Conservation (phyloP, 1,284 basidiomycete species). For the Ustilago vetiveriae region DNA sequence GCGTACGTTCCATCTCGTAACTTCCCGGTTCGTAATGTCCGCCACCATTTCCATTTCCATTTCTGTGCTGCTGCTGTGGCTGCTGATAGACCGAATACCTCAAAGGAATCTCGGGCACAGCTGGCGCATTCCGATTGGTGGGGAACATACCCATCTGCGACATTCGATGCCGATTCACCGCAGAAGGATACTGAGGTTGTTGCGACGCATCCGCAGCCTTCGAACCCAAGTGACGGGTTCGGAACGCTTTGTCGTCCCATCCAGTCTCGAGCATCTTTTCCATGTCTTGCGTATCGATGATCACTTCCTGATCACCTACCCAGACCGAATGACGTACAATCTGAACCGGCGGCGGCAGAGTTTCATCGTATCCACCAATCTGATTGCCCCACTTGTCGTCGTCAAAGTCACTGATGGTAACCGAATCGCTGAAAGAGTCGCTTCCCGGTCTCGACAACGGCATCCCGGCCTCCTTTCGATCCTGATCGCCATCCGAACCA, state of each 20-base stretch:
- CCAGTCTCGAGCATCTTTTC: constrained; percentile 61
- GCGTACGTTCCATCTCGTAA: constrained; percentile 47
- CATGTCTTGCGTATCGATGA: constrained; percentile 57
- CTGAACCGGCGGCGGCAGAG: constrained; percentile 55
- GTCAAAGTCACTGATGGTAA: constrained; percentile 70
- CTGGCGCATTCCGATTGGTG: constrained; percentile 18
- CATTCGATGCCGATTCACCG: constrained; percentile 29
- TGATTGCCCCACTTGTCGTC: constrained; percentile 88
- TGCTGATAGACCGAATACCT: constrained; percentile 16
- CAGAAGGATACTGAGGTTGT: constrained; percentile 40
- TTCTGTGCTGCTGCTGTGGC: too few relatives aligned
- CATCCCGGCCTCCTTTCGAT: constrained; percentile 41
- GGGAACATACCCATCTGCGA: constrained; percentile 46
- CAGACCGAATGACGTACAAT: constrained; percentile 57
- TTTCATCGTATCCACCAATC: constrained; percentile 67
- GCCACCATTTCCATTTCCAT: constrained; percentile 1
- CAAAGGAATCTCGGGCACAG: constrained; percentile 47
- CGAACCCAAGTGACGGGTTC: constrained; percentile 10
- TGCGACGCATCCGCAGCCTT: constrained; percentile 7
- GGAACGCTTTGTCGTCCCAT: constrained; percentile 52
- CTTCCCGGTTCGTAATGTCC: constrained; percentile 26
- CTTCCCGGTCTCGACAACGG: constrained; percentile 30
- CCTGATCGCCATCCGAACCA: constrained; percentile 64
- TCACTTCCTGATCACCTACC: constrained; percentile 52
- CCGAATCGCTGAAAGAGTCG: constrained; percentile 46